phyloP scores from a whole-genome alignment of 177 flowering plant species.

The Tripterygium wilfordii region DNA sequence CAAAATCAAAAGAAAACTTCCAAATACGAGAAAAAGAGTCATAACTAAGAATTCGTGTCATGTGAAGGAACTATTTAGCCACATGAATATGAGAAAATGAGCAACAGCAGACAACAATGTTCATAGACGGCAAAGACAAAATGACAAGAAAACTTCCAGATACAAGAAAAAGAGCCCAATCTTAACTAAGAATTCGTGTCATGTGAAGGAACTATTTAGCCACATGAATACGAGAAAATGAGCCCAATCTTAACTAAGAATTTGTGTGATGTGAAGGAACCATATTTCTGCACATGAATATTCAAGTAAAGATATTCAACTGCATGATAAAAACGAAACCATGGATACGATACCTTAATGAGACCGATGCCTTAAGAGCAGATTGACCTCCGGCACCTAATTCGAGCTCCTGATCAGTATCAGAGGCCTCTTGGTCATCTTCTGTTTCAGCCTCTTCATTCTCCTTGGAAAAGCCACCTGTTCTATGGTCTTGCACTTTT shows the following conservation, averaged over 20 bases:
- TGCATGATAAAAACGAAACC: neutral
- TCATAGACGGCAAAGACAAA: neutral
- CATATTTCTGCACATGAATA: neutral
- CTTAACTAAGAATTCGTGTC: neutral
- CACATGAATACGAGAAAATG: neutral
- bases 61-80: neutral
- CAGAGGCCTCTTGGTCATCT: slow-evolving; percentile 27
- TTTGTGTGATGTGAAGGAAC: neutral
- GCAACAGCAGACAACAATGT: too few species aligned
- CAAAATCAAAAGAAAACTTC: too few species aligned
- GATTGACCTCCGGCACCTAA: slow-evolving; percentile 9
- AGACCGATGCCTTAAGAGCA: slow-evolving; percentile 16
- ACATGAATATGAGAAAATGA: neutral
- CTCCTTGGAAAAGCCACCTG: slow-evolving; percentile 15
- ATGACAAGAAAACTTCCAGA: neutral
- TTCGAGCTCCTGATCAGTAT: slow-evolving; percentile 27
- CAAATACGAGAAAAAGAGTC: too few species aligned
- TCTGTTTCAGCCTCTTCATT: slow-evolving; percentile 30
- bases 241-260: neutral
- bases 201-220: neutral
- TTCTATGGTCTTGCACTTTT: slow-evolving; percentile 6
- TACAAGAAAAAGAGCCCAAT: neutral
- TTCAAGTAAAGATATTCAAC: neutral
- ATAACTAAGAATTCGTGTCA: too few species aligned
- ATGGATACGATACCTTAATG: slow-evolving; percentile 25